These are phyloP conservation scores for Phytophthora megakarya DNA, from an alignment of 352 stramenopile genomes.

Conservation along the genomic window DNA sequence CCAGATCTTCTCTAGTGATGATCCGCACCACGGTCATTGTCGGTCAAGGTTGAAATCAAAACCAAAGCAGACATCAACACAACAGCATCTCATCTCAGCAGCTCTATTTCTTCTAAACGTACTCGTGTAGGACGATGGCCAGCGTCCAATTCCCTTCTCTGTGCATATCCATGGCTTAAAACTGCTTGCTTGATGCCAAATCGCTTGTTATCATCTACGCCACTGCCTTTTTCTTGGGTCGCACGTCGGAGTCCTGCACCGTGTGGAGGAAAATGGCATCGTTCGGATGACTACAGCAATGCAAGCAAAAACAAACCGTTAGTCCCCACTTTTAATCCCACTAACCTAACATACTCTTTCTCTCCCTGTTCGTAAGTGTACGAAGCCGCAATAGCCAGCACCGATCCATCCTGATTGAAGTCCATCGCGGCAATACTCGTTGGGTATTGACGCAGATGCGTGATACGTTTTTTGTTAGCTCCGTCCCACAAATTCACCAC, in stretches of 20 bases:
- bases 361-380: slow-evolving; percentile 99
- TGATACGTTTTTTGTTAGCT: slow-evolving; percentile 95
- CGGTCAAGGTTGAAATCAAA: too few relatives aligned
- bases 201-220: slow-evolving; percentile 21
- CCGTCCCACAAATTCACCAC: slow-evolving; percentile 94
- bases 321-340: not conserved
- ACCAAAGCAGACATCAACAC: slow-evolving; percentile 1
- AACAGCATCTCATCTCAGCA: slow-evolving; percentile 10
- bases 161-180: not conserved
- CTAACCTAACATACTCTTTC: slow-evolving; percentile 79
- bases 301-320: slow-evolving; percentile 7
- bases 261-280: slow-evolving; percentile 94
- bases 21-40: too few relatives aligned
- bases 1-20: too few relatives aligned
- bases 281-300: slow-evolving; percentile 81
- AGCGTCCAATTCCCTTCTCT: not conserved
- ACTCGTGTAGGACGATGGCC: slow-evolving; percentile 5
- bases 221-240: slow-evolving; percentile 66
- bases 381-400: slow-evolving; percentile 94
- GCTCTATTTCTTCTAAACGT: slow-evolving; percentile 29
- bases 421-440: slow-evolving; percentile 93
- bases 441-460: slow-evolving; percentile 80
- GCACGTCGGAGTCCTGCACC: slow-evolving; percentile 89
- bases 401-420: slow-evolving; percentile 93
- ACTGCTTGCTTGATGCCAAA: not conserved